Evolutionary conservation across 495 filamentous ascomycete genomes (phyloP).

Genomic region (Massariosphaeria phaeospora): DNA sequence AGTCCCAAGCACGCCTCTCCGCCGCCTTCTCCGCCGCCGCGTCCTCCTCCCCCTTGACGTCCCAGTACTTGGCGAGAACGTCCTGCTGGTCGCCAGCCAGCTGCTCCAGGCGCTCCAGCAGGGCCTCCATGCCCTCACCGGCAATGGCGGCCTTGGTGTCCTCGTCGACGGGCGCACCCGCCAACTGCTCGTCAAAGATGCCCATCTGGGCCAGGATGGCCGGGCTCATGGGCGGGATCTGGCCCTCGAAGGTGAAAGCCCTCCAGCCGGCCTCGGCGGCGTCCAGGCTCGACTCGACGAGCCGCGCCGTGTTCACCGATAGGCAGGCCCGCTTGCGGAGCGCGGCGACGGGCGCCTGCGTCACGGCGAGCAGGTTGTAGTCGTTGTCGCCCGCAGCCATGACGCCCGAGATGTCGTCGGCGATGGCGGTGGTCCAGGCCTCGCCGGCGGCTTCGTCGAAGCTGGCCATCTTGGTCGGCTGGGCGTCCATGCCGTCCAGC

Average conservation of each 20-base stretch:
- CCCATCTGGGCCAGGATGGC: constrained; percentile 2
- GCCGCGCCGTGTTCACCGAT: constrained; percentile 46
- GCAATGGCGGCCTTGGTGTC: constrained; percentile 7
- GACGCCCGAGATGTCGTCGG: constrained; percentile 32
- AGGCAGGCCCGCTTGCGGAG: constrained; percentile 44
- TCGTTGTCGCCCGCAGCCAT: constrained; percentile 46
- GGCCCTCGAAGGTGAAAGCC: constrained; percentile 6
- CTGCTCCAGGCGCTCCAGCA: constrained; percentile 25
- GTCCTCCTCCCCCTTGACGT: constrained; percentile 16
- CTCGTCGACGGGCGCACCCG: neutral
- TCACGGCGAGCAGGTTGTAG: constrained; percentile 54
- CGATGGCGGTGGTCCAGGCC: constrained; percentile 51
- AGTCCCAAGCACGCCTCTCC: constrained; percentile 37
- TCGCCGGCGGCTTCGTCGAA: constrained; percentile 21
- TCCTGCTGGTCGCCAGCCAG: constrained; percentile 21
- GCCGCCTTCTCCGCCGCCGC: constrained; percentile 34
- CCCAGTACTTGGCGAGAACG: constrained; percentile 16
- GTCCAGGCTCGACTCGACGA: constrained; percentile 41
- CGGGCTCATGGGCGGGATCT: neutral
- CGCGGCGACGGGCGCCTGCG: constrained; percentile 48
- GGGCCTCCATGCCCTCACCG: constrained; percentile 33
- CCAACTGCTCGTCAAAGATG: constrained; percentile 1
- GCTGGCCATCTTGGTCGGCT: constrained; percentile 67
- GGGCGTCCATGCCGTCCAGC: constrained; percentile 76
- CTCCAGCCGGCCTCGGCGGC: constrained; percentile 34